A percentile compares a stretch with the other conserved stretches of the same genome.
Evolutionary conservation across 2,329 filamentous ascomycete species (phyloP).

Genomic region (Cladophialophora carrionii): DNA sequence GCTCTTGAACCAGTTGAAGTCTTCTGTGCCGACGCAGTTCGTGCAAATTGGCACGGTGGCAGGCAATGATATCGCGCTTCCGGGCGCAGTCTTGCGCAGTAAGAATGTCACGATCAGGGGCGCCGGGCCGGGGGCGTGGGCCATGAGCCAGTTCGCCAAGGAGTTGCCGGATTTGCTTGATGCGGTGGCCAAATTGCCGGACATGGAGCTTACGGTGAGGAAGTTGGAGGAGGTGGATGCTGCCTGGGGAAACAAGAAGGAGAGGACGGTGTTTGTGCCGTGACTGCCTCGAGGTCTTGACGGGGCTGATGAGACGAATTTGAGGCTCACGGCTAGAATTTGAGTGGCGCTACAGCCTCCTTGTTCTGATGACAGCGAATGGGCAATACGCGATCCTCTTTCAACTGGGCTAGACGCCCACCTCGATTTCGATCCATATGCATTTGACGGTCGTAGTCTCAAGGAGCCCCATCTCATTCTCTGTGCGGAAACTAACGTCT

Average conservation of each 20-base stretch:
- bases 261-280: conserved; percentile 37
- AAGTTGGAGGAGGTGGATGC: conserved; percentile 36
- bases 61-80: conserved; percentile 46
- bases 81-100: conserved; percentile 52
- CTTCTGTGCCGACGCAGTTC: conserved; percentile 55
- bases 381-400: background rate
- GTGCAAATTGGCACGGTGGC: conserved; percentile 58
- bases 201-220: conserved; percentile 31
- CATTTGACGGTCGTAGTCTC: conserved; percentile 47
- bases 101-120: conserved; percentile 56
- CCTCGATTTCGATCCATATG: conserved; percentile 43
- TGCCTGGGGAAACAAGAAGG: conserved; percentile 42
- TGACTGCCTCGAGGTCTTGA: conserved; percentile 19
- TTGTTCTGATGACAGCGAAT: background rate
- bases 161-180: conserved; percentile 29
- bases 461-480: conserved; percentile 52
- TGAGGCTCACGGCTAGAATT: background rate
- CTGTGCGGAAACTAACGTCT: conserved; percentile 48
- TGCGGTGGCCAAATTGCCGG: conserved; percentile 30
- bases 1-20: conserved; percentile 49
- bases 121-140: conserved; percentile 53
- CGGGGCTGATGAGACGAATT: background rate
- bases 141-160: conserved; percentile 42
- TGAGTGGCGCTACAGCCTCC: background rate
- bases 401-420: conserved; percentile 32